Evolutionary conservation across 2,329 filamentous ascomycete species (phyloP).

Genomic region (Phaeosphaeriaceae sp.): DNA sequence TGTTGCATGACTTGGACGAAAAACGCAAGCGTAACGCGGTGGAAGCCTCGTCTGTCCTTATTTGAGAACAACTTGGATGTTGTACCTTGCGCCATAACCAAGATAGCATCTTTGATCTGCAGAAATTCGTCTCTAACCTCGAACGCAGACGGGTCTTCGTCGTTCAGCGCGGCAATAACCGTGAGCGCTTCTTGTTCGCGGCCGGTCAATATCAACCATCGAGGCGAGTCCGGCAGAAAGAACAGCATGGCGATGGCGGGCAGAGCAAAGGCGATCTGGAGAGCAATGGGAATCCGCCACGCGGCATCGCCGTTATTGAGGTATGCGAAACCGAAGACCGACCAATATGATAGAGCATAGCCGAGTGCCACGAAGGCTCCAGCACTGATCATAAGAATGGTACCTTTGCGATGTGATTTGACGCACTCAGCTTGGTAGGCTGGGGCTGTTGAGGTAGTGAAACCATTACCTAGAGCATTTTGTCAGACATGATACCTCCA

Average conservation of each 20-base stretch:
- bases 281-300: slow-evolving; percentile 64
- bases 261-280: slow-evolving; percentile 64
- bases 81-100: slow-evolving; percentile 39
- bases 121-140: slow-evolving; percentile 51
- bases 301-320: slow-evolving; percentile 38
- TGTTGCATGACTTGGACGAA: slow-evolving; percentile 55
- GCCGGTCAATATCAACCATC: slow-evolving; percentile 65
- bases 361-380: slow-evolving; percentile 59
- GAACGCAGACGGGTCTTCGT: slow-evolving; percentile 30
- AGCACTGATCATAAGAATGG: slow-evolving; percentile 57
- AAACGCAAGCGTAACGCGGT: slow-evolving; percentile 52
- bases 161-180: slow-evolving; percentile 41
- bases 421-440: slow-evolving; percentile 61
- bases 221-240: slow-evolving; percentile 63
- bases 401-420: slow-evolving; percentile 54
- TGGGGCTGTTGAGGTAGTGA: slow-evolving; percentile 60
- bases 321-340: slow-evolving; percentile 61
- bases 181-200: slow-evolving; percentile 54
- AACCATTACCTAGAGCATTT: slow-evolving; percentile 53
- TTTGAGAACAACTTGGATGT: slow-evolving; percentile 33
- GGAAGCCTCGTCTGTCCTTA: slow-evolving; percentile 49
- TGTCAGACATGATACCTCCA: slow-evolving; percentile 3
- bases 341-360: slow-evolving; percentile 60
- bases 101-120: slow-evolving; percentile 43
- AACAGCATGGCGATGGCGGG: slow-evolving; percentile 61